Base-by-base conservation (phyloP, 2,329 filamentous ascomycete genomes). In the Lachnellula arida region DNA sequence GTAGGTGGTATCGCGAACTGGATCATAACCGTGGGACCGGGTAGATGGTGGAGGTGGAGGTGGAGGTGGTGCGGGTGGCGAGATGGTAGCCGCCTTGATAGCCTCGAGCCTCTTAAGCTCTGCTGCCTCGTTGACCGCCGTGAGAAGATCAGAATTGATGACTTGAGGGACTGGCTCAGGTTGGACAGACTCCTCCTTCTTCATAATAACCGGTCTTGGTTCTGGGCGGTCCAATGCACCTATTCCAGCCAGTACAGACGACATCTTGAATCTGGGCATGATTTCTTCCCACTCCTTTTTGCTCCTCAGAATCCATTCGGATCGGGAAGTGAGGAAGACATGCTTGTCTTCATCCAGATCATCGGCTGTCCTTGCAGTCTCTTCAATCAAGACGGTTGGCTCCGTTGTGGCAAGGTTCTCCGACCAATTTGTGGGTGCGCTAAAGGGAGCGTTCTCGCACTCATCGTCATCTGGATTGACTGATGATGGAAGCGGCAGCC, bases 401-500 rank as follows among this genome's bases (percentile, higher is more conserved):
- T 52, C 46, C 2, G 60, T 56, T 19, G 49, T 44, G 9, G 9
- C 42, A n/a, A 61, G 54, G 37, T 51, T 46, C 15, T 57, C 53
- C 1, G 54, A 40, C 59, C 59, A 61, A 46, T 61, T 49, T 25
- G 43, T 51, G 4, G 51, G 47, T 8, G 54, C 44, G n/a, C 35
- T 35, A 17, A 60, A 52, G 15, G 54, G 42, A 11, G 57, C 57
- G 25, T 62, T 54, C n/a, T 40, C 52, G 15, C 35, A 40, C 12
- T 58, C 53, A 4, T 46, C 44, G 37, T 55, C 32, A 42, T 46
- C 47, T 12, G 62, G 63, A 42, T 62, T 62, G 7, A 43, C 28
- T 22, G 55, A 56, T 23, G 49, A 53, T 25, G 48, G 42, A 35
- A 64, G 55, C 28, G 63, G 58, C 49, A 65, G 49, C 17, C 63